phyloP scores from a whole-genome alignment of 108 stramenopile species.

The Fistulifera pelliculosa region DNA sequence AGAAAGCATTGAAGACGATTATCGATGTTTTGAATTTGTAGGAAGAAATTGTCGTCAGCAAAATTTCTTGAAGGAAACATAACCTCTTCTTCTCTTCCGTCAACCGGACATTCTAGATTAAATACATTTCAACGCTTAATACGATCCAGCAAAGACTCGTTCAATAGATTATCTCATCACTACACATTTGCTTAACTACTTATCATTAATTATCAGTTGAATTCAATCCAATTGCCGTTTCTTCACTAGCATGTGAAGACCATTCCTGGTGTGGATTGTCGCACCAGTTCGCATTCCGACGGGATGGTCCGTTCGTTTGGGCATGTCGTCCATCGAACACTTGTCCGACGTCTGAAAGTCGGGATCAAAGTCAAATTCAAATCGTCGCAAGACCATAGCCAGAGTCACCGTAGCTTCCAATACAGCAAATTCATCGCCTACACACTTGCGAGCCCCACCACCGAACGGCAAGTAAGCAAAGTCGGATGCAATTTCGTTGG shows the following conservation, averaged over 20 bases:
- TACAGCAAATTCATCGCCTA: constrained; percentile 94
- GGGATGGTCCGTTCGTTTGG: constrained; percentile 71
- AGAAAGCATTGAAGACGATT: constrained; percentile 55
- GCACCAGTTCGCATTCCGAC: constrained; percentile 95
- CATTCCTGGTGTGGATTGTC: constrained; percentile 92
- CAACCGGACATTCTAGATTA: no score
- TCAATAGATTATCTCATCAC: no score
- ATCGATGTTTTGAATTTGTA: constrained; percentile 35
- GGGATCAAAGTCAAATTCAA: constrained; percentile 88
- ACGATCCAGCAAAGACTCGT: no score
- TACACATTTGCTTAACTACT: no score
- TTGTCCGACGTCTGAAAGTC: constrained; percentile 12
- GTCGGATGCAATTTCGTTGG: constrained; percentile 88
- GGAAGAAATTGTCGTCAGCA: no score
- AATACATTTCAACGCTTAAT: no score
- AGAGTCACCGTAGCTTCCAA: constrained; percentile 91
- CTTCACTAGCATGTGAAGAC: constrained; percentile 79
- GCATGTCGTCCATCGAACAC: constrained; percentile 26
- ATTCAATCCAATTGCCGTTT: constrained; percentile 23
- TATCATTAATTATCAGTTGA: no score
- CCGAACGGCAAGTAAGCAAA: constrained; percentile 89
- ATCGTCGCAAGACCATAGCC: constrained; percentile 82
- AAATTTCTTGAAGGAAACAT: no score
- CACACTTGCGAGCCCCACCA: constrained; percentile 91
- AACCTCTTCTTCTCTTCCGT: no score